These are phyloP conservation scores for Darksidea phi DNA, from an alignment of 495 filamentous ascomycete species.

Conservation along the genomic window DNA sequence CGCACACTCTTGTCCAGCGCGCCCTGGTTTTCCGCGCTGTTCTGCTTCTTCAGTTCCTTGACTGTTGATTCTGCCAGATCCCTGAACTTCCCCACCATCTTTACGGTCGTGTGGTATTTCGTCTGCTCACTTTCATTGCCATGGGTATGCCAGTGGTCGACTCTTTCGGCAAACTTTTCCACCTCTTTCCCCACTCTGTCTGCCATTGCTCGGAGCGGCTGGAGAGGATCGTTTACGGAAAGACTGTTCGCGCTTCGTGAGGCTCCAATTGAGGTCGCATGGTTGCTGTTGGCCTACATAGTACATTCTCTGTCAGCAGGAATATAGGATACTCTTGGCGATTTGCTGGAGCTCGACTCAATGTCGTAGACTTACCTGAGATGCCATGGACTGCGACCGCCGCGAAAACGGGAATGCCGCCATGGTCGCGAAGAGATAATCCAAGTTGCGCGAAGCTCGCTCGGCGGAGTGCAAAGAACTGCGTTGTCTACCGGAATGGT, in stretches of 20 bases:
- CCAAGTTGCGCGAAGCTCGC: too few relatives aligned
- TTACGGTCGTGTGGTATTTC: constrained; percentile 34
- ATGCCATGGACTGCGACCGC: neutral
- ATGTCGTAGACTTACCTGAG: neutral
- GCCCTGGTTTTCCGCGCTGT: constrained; percentile 32
- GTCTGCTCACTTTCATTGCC: constrained; percentile 5
- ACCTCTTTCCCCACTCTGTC: constrained; percentile 63
- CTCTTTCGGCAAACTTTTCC: constrained; percentile 62
- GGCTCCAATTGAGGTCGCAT: neutral
- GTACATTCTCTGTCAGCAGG: neutral
- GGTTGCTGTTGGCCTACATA: neutral
- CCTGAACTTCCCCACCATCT: constrained; percentile 41
- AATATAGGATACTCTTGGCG: neutral
- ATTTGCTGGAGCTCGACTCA: neutral
- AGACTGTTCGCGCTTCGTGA: neutral
- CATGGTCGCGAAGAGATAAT: too few relatives aligned
- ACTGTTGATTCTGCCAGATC: constrained; percentile 42
- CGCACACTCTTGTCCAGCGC: constrained; percentile 40
- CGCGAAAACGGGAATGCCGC: too few relatives aligned
- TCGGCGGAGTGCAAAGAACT: too few relatives aligned
- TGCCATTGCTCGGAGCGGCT: constrained; percentile 57
- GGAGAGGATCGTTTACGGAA: constrained; percentile 38
- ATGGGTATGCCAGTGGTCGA: constrained; percentile 55
- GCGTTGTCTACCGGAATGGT: too few relatives aligned
- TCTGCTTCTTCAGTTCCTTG: constrained; percentile 40